phyloP scores from a whole-genome alignment of 371 early-diverging fungal species.

The Blastocladiella emersonii region DNA sequence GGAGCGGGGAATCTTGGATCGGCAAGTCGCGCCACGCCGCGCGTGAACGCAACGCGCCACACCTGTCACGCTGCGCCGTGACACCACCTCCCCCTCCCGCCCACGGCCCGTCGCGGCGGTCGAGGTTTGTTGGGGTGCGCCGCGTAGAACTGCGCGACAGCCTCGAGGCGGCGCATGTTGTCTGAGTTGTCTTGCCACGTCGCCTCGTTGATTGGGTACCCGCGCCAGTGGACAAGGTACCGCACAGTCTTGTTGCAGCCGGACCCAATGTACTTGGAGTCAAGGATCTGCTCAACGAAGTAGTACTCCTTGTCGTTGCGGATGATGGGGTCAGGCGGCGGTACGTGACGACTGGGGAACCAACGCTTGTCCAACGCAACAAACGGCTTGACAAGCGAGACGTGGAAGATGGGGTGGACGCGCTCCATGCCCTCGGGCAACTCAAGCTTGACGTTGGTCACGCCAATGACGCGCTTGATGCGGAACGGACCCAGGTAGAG shows the following conservation, averaged over 20 bases:
- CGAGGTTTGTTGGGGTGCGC: too few species aligned
- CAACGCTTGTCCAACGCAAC: neutral
- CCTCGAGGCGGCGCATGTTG: too few species aligned
- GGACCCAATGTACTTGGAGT: neutral
- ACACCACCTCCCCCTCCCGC: too few species aligned
- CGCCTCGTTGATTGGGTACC: neutral
- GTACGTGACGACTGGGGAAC: slow-evolving; percentile 10
- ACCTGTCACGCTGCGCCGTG: too few species aligned
- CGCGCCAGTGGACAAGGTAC: neutral
- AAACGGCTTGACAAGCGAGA: slow-evolving; percentile 13
- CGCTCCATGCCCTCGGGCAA: slow-evolving; percentile 17
- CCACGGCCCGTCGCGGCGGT: too few species aligned
- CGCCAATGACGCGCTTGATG: neutral
- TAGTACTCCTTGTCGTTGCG: slow-evolving; percentile 17
- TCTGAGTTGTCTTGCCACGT: neutral
- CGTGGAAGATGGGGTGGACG: slow-evolving; percentile 26
- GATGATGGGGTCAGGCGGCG: slow-evolving; percentile 14
- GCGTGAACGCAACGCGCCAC: too few species aligned
- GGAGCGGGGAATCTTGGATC: too few species aligned
- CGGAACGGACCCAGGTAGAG: neutral
- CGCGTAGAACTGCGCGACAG: too few species aligned
- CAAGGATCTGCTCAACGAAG: slow-evolving; percentile 20
- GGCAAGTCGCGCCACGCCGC: too few species aligned
- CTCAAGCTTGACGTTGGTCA: slow-evolving; percentile 12
- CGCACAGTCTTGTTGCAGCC: neutral